Conservation (phyloP, 371 early-diverging fungal species). For the Choanephora cucurbitarum region DNA sequence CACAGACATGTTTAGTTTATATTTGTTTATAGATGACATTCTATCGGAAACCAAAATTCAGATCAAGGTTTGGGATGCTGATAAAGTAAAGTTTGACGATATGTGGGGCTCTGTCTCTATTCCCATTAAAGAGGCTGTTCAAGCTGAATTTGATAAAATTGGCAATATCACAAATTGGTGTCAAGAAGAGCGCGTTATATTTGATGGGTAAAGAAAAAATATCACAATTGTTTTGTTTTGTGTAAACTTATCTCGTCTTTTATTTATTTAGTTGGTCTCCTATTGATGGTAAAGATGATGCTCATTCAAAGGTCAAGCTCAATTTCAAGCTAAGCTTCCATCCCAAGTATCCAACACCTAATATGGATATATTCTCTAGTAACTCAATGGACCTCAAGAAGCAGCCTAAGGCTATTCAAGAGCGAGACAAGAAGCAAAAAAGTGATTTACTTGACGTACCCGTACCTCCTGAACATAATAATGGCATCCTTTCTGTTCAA, state of each 20-base stretch:
- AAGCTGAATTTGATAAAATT: constrained; percentile 34
- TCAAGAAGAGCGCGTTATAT: constrained; percentile 38
- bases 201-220: constrained; percentile 30
- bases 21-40: constrained; percentile 34
- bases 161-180: constrained; percentile 38
- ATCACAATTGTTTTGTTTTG: background rate
- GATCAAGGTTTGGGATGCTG: constrained; percentile 51
- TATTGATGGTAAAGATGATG: constrained; percentile 36
- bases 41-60: constrained; percentile 38
- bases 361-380: constrained; percentile 17
- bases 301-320: constrained; percentile 33
- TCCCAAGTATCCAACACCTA: constrained; percentile 43
- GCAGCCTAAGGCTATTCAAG: constrained; percentile 7
- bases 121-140: constrained; percentile 34
- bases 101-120: constrained; percentile 44
- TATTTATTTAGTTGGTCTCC: constrained; percentile 34
- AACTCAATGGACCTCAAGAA: constrained; percentile 15
- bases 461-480: constrained; percentile 29
- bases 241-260: background rate
- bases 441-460: constrained; percentile 4
- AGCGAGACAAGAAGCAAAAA: constrained; percentile 17
- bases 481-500: constrained; percentile 38
- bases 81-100: constrained; percentile 46
- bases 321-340: constrained; percentile 45
- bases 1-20: background rate